These are phyloP conservation scores for Platanthera zijinensis DNA, from an alignment of 106 monocot species.

Conservation along the genomic window DNA sequence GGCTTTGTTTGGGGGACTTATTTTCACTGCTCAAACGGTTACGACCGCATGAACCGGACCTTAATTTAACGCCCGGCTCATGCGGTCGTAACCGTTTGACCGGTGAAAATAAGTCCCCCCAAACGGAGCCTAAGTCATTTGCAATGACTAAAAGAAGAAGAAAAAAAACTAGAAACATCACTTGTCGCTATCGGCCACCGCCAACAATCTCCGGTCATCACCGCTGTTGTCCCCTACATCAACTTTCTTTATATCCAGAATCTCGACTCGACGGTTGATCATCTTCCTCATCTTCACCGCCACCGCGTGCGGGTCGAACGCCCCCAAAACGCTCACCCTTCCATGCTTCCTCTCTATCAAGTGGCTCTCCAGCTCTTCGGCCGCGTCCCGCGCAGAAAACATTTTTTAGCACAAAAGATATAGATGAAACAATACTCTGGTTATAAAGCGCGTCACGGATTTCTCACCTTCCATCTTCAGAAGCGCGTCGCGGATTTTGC, in stretches of 20 bases:
- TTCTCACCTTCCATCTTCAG: too few relatives aligned
- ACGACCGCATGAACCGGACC: too few relatives aligned
- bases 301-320: conserved; percentile 60
- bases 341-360: conserved; percentile 76
- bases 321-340: conserved; percentile 65
- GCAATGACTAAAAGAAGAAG: too few relatives aligned
- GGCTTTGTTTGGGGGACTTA: too few relatives aligned
- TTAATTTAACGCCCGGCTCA: too few relatives aligned
- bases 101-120: too few relatives aligned
- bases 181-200: not conserved
- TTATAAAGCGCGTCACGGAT: too few relatives aligned
- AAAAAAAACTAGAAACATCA: not conserved
- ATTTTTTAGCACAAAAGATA: not conserved
- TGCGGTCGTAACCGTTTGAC: too few relatives aligned
- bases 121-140: too few relatives aligned
- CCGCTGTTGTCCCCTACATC: not conserved
- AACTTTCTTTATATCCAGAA: conserved; percentile 60
- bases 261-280: conserved; percentile 81
- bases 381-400: not conserved
- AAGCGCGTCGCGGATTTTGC: conserved; percentile 50
- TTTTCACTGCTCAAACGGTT: too few relatives aligned
- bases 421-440: not conserved
- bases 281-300: conserved; percentile 65
- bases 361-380: conserved; percentile 73
- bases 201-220: not conserved